These are phyloP conservation scores for Wickerhamomyces sydowiorum DNA, from an alignment of 805 yeast genomes.

Conservation along the genomic window DNA sequence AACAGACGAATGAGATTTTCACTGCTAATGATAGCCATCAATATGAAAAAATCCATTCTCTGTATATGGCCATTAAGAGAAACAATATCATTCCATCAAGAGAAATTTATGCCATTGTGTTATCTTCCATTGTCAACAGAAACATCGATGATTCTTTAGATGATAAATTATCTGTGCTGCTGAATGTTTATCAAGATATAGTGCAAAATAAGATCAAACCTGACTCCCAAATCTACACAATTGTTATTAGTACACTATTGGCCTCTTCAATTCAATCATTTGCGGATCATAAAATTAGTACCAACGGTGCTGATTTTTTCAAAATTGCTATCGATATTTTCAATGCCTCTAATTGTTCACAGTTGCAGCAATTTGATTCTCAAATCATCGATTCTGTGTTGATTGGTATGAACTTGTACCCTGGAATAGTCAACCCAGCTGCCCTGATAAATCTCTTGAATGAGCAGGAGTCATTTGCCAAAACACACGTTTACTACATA, in stretches of 20 bases:
- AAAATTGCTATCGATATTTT: constrained; percentile 45
- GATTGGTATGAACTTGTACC: constrained; percentile 38
- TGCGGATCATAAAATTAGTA: constrained; percentile 26
- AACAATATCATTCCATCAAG: constrained; percentile 43
- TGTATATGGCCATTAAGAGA: constrained; percentile 35
- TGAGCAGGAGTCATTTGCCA: constrained; percentile 18
- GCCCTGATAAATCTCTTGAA: constrained; percentile 27
- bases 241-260: constrained; percentile 45
- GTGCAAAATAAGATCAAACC: constrained; percentile 53
- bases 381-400: constrained; percentile 39
- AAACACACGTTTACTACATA: constrained; percentile 31
- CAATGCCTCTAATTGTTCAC: constrained; percentile 32
- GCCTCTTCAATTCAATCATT: constrained; percentile 40
- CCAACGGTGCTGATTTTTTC: constrained; percentile 40
- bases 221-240: constrained; percentile 44
- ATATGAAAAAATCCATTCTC: constrained; percentile 30
- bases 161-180: constrained; percentile 51
- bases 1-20: constrained; percentile 26
- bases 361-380: constrained; percentile 38
- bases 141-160: constrained; percentile 48
- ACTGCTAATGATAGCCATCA: constrained; percentile 21
- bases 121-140: constrained; percentile 49
- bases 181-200: constrained; percentile 66
- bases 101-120: constrained; percentile 46
- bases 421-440: constrained; percentile 27